These are phyloP conservation scores for Elsinoe fawcettii DNA, from an alignment of 2,329 filamentous ascomycete species.

Conservation along the genomic window DNA sequence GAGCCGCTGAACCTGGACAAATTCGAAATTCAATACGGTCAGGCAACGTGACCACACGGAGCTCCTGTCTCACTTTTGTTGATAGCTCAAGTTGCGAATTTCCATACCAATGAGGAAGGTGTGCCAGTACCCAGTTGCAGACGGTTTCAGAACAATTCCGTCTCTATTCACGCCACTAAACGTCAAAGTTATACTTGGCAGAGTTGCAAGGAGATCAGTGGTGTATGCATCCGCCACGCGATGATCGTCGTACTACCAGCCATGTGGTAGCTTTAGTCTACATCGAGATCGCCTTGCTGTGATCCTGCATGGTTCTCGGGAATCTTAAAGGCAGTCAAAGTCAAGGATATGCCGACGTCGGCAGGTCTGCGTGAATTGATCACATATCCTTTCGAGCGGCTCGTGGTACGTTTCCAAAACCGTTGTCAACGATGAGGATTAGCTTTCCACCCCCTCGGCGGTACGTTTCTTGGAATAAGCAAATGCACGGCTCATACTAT, in stretches of 20 bases:
- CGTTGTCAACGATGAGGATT: background rate
- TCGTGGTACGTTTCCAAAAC: background rate
- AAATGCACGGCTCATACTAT: background rate
- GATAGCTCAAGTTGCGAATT: background rate
- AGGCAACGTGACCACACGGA: background rate
- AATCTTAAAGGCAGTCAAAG: background rate
- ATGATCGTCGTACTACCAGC: background rate
- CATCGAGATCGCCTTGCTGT: background rate
- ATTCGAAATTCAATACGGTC: background rate
- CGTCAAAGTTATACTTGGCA: background rate
- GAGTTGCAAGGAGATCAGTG: background rate
- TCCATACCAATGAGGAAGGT: background rate
- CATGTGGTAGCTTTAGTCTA: constrained; percentile 1
- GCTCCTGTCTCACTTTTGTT: background rate
- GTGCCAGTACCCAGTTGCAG: background rate
- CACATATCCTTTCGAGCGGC: too few species aligned
- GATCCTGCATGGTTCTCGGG: background rate
- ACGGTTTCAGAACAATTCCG: background rate
- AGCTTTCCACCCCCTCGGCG: background rate
- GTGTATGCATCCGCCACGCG: background rate
- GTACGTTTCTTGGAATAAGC: background rate
- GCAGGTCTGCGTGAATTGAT: background rate
- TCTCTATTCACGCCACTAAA: background rate
- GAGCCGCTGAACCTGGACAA: background rate
- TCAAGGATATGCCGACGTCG: background rate